phyloP scores from a whole-genome alignment of 2,329 filamentous ascomycete species.

The Paracoccidioides brasiliensis region DNA sequence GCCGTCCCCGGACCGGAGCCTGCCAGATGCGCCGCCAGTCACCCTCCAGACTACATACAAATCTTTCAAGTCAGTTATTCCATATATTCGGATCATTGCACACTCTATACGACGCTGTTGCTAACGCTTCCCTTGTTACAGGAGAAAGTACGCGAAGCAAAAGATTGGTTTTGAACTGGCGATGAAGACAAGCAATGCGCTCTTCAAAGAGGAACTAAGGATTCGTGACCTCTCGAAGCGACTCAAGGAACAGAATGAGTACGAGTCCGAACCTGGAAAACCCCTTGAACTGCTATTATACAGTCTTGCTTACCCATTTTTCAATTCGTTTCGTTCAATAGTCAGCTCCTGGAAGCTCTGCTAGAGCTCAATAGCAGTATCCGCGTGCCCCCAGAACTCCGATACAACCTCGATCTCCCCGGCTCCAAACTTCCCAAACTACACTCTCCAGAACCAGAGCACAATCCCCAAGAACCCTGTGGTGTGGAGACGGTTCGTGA shows the following conservation, averaged over 20 bases:
- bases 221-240: constrained; percentile 68
- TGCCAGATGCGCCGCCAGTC: constrained; percentile 20
- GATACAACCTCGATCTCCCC: constrained; percentile 52
- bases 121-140: constrained; percentile 10
- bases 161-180: constrained; percentile 72
- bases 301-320: constrained; percentile 3
- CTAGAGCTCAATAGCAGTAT: constrained; percentile 77
- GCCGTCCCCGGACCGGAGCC: constrained; percentile 18
- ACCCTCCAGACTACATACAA: constrained; percentile 46
- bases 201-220: constrained; percentile 67
- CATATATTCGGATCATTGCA: not conserved
- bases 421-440: constrained; percentile 28
- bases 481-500: constrained; percentile 22
- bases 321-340: constrained; percentile 26
- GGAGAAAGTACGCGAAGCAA: constrained; percentile 81
- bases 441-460: constrained; percentile 32
- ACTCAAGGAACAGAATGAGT: constrained; percentile 88
- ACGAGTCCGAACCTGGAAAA: constrained; percentile 22
- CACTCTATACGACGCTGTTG: no score
- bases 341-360: constrained; percentile 76
- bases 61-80: constrained; percentile 47
- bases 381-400: constrained; percentile 61
- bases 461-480: constrained; percentile 22
- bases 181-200: constrained; percentile 51
- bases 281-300: constrained; percentile 3